Evolutionary conservation across 257 asterid genomes (phyloP).

Genomic region (Fraxinus americana): DNA sequence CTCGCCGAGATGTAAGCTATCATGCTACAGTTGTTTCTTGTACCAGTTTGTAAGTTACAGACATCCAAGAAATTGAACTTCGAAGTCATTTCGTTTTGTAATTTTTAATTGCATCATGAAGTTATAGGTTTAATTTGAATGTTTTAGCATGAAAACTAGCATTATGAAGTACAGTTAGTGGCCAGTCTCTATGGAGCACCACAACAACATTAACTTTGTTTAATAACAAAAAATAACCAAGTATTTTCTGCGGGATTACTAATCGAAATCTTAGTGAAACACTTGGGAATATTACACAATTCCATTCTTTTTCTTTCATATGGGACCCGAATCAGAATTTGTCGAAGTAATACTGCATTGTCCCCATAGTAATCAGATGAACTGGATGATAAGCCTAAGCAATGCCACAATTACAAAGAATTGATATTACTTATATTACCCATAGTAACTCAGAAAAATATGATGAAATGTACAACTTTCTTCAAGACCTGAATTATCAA

Average conservation of each 20-base stretch:
- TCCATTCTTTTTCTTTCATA: background rate
- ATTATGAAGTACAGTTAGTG: background rate
- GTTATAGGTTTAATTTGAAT: background rate
- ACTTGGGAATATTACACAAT: background rate
- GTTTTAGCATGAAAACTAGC: background rate
- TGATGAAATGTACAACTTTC: background rate
- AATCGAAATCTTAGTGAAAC: background rate
- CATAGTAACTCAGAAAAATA: background rate
- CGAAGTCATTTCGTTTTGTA: background rate
- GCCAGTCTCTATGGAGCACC: background rate
- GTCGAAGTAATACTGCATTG: background rate
- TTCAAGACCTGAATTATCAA: background rate
- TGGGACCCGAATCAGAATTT: background rate
- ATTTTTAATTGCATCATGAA: background rate
- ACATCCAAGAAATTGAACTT: background rate
- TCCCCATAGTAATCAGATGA: background rate
- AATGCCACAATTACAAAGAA: background rate
- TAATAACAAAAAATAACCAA: background rate
- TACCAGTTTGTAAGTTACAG: background rate
- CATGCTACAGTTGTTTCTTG: conserved; percentile 2
- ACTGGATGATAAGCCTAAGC: background rate
- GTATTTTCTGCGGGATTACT: too few species aligned
- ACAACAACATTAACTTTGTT: background rate
- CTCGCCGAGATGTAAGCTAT: conserved; percentile 86
- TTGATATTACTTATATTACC: background rate